Conservation (phyloP, 176 grass and related monocot species). For the Oryza brachyantha region DNA sequence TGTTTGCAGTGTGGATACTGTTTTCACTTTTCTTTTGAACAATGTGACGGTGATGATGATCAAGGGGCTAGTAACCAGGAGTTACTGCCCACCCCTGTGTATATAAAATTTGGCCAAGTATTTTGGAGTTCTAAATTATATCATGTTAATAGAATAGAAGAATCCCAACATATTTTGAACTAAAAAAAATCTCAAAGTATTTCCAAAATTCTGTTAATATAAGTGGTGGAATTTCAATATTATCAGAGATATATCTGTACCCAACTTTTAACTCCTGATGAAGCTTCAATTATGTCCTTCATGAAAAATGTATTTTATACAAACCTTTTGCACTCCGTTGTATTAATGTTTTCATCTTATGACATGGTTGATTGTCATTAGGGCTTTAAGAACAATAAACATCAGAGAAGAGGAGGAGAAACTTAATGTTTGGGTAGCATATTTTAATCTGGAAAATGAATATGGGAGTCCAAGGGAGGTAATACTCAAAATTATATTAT, state of each 20-base stretch:
- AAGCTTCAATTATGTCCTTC: not conserved
- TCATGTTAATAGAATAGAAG: not conserved
- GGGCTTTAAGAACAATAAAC: constrained; percentile 88
- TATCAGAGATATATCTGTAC: not conserved
- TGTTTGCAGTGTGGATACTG: not conserved
- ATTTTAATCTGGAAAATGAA: constrained; percentile 96
- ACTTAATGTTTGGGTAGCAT: constrained; percentile 96
- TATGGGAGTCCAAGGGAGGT: constrained; percentile 87
- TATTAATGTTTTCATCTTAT: constrained; percentile 25
- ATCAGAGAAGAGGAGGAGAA: constrained; percentile 82
- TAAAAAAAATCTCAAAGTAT: not conserved
- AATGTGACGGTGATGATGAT: not conserved
- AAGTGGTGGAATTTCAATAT: not conserved
- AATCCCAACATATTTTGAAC: not conserved
- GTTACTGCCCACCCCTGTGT: not conserved
- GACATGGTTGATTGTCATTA: constrained; percentile 30
- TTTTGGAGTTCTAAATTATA: not conserved
- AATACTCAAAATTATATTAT: constrained; percentile 21
- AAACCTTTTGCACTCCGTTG: not conserved
- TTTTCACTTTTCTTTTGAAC: not conserved
- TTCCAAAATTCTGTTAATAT: not conserved
- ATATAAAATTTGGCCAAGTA: not conserved
- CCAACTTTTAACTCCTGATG: not conserved
- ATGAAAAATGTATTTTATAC: not conserved
- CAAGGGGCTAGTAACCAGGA: not conserved